Percentiles rank a stretch among this genome's conserved stretches.
These are phyloP conservation scores for Vitis rotundifolia DNA, from an alignment of 164 flowering plant genomes.

Conservation along the genomic window DNA sequence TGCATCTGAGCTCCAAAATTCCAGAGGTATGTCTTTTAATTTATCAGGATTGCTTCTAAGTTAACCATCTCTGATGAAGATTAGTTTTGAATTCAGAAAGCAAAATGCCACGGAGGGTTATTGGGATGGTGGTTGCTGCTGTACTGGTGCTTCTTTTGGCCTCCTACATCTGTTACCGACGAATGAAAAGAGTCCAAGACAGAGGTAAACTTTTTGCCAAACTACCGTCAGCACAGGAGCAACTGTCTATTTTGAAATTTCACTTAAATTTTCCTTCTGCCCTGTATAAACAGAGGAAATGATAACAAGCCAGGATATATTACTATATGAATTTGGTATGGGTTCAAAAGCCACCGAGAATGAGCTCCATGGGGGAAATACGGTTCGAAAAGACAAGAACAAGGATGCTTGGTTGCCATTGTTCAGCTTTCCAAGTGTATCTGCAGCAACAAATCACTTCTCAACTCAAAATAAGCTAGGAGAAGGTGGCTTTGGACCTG, in stretches of 20 bases:
- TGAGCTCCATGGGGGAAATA: background rate
- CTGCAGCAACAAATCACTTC: no score
- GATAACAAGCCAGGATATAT: conserved; percentile 2
- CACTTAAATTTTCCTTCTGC: background rate
- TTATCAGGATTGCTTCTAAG: background rate
- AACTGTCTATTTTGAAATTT: background rate
- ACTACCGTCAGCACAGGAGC: background rate
- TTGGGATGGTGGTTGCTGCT: background rate
- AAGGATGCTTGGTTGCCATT: no score
- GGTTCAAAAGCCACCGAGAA: background rate
- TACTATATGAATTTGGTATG: conserved; percentile 1
- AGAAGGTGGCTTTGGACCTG: no score
- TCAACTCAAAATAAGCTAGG: no score
- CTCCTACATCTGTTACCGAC: background rate
- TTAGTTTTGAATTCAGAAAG: background rate
- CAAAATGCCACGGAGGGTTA: background rate
- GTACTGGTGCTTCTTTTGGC: background rate
- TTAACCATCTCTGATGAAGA: background rate
- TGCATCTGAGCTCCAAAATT: conserved; percentile 7
- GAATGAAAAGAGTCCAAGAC: background rate
- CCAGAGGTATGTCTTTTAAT: conserved; percentile 7
- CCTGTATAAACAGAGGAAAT: background rate
- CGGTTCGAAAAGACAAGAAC: background rate
- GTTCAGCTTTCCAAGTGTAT: no score
- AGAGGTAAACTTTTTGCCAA: background rate